Evolutionary conservation across 148 eudicot genomes (phyloP).

Genomic region (Vaccinium macrocarpon): DNA sequence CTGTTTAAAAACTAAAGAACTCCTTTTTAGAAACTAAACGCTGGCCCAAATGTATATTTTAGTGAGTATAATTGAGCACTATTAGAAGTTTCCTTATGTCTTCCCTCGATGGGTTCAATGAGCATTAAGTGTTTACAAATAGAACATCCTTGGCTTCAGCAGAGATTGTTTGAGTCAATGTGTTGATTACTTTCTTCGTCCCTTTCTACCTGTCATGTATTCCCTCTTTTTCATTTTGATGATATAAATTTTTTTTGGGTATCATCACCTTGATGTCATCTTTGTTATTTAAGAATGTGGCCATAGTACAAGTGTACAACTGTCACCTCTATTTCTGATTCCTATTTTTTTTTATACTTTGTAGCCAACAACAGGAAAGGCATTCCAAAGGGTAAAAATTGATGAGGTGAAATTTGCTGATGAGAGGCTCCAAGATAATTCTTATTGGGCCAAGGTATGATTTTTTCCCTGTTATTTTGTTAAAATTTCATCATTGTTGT

Average conservation of each 20-base stretch:
- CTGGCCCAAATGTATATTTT: not conserved
- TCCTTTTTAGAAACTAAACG: not conserved
- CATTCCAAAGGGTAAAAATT: slow-evolving; percentile 82
- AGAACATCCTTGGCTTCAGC: slow-evolving; percentile 1
- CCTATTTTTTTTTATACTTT: slow-evolving; percentile 7
- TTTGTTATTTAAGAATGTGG: not conserved
- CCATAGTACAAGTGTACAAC: not conserved
- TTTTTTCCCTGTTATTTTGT: slow-evolving; percentile 10
- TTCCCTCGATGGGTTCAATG: not conserved
- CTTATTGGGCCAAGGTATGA: slow-evolving; percentile 94
- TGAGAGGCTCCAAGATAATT: slow-evolving; percentile 82
- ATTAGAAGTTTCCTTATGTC: not conserved
- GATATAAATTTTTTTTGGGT: not conserved
- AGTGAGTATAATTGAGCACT: not conserved
- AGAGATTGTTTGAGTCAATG: not conserved
- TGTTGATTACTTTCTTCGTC: not conserved
- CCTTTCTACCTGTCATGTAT: not conserved
- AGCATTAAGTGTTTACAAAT: not conserved
- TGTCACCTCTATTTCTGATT: not conserved
- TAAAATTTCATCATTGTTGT: not conserved
- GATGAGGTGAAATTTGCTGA: slow-evolving; percentile 76
- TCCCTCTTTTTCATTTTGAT: not conserved
- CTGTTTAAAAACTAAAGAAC: not conserved
- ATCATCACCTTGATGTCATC: not conserved
- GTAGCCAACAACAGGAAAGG: slow-evolving; percentile 72